phyloP scores from a whole-genome alignment of 208 protist genomes.

The Phytomonas serpens region DNA sequence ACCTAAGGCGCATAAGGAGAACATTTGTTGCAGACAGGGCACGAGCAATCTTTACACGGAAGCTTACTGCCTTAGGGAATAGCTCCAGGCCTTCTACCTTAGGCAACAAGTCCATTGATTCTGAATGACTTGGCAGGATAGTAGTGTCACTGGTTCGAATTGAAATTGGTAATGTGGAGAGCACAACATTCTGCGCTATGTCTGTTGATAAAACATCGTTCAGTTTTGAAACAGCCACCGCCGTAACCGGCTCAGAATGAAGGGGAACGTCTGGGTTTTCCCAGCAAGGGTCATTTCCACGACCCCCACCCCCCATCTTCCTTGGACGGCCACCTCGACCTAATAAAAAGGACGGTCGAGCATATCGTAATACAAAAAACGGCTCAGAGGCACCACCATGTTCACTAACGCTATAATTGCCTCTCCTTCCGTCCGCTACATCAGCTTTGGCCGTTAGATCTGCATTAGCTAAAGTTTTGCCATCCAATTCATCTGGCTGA shows the following conservation, averaged over 20 bases:
- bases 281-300: not conserved
- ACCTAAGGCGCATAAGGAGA: not conserved
- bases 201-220: slow-evolving; percentile 71
- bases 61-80: not conserved
- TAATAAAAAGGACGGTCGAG: not conserved
- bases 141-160: not conserved
- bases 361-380: not conserved
- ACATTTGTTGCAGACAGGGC: not conserved
- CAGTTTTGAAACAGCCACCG: slow-evolving; percentile 46
- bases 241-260: slow-evolving; percentile 73
- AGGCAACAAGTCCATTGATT: not conserved
- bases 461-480: not conserved
- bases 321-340: not conserved
- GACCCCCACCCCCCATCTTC: not conserved
- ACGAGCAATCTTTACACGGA: not conserved
- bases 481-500: not conserved
- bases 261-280: slow-evolving; percentile 5
- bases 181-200: slow-evolving; percentile 73
- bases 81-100: not conserved
- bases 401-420: not conserved
- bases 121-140: not conserved
- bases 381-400: not conserved
- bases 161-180: slow-evolving; percentile 39
- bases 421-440: not conserved
- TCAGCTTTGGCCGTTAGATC: not conserved